Percentiles rank a stretch among this genome's conserved stretches.
These are phyloP conservation scores for Singerocomus rubriflavus DNA, from an alignment of 1,284 basidiomycete species.

Conservation along the genomic window DNA sequence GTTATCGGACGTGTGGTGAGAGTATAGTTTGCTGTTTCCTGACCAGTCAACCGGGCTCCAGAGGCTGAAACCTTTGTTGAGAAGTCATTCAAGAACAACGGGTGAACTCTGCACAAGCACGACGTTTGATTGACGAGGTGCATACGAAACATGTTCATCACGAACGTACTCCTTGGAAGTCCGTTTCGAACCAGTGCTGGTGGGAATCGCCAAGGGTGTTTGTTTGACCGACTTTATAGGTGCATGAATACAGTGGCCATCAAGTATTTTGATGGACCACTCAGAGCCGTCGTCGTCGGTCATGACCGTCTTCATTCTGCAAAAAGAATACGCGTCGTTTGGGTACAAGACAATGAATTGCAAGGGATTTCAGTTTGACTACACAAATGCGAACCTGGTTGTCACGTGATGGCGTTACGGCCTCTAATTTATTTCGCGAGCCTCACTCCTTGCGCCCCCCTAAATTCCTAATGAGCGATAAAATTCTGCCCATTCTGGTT, in stretches of 20 bases:
- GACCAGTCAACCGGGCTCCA: neutral
- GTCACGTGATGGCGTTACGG: conserved; percentile 18
- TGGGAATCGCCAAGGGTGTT: conserved; percentile 11
- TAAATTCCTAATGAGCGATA: too few species aligned
- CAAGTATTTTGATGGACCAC: conserved; percentile 33
- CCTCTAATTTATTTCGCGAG: too few species aligned
- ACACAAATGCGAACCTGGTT: conserved; percentile 1
- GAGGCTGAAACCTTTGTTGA: conserved; percentile 11
- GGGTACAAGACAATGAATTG: neutral
- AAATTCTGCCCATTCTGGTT: too few species aligned
- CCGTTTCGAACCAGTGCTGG: neutral
- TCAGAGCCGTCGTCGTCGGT: conserved; percentile 24
- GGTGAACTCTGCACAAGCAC: conserved; percentile 12
- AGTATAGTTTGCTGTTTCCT: neutral
- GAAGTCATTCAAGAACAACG: conserved; percentile 15
- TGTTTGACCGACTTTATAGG: conserved; percentile 24
- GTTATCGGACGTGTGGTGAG: neutral
- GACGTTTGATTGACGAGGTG: conserved; percentile 9
- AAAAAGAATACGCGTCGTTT: conserved; percentile 2
- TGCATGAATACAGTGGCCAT: conserved; percentile 14
- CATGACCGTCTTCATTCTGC: conserved; percentile 16
- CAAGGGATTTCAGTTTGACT: neutral
- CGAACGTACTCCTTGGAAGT: conserved; percentile 17
- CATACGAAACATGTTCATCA: conserved; percentile 14
- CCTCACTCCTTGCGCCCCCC: too few species aligned